Conservation (phyloP, 257 asterid species). For the Solanum bukasovii region DNA sequence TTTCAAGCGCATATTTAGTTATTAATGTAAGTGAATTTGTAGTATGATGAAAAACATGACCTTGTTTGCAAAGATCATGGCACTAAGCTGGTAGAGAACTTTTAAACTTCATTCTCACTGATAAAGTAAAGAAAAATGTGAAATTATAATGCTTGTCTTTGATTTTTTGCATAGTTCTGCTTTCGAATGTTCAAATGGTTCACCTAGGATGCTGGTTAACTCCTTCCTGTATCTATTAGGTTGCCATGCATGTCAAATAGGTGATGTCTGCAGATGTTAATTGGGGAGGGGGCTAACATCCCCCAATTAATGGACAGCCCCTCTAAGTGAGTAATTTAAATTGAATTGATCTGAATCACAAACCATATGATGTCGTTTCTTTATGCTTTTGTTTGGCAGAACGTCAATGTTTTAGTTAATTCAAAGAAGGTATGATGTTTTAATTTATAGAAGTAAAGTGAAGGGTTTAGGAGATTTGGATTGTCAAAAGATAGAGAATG, state of each 20-base stretch:
- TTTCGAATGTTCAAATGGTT: not conserved
- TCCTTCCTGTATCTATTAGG: not conserved
- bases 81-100: not conserved
- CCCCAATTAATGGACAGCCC: not conserved
- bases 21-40: not conserved
- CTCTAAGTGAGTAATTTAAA: not conserved
- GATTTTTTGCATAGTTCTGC: not conserved
- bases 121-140: not conserved
- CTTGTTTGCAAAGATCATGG: not conserved
- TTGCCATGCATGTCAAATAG: not conserved
- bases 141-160: not conserved
- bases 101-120: not conserved
- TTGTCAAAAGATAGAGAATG: not conserved
- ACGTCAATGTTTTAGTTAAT: not conserved
- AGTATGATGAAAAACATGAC: not conserved
- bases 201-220: not conserved
- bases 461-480: not conserved
- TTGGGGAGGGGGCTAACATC: not conserved
- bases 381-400: not conserved
- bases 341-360: not conserved
- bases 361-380: not conserved
- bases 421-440: not conserved
- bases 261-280: not conserved
- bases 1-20: not conserved
- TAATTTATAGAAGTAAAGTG: not conserved